Percentiles rank a stretch among this genome's conserved stretches.
These are phyloP conservation scores for Capsicum baccatum DNA, from an alignment of 257 asterid genomes.

Conservation along the genomic window DNA sequence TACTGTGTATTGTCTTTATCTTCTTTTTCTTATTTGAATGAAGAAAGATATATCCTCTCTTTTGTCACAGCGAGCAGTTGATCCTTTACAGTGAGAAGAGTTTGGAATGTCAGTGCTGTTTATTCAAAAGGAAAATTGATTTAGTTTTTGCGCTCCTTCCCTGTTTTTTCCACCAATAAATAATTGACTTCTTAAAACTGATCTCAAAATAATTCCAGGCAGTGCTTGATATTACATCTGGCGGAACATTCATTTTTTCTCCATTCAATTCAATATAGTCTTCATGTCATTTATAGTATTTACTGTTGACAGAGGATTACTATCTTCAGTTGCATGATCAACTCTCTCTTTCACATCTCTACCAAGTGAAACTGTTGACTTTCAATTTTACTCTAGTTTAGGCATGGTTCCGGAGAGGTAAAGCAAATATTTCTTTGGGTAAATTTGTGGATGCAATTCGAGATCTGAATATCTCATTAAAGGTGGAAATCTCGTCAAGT, in stretches of 20 bases:
- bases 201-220: background rate
- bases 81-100: background rate
- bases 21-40: background rate
- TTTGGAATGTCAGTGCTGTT: slow-evolving; percentile 14
- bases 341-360: slow-evolving; percentile 4
- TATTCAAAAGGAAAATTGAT: slow-evolving; percentile 2
- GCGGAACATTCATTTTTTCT: background rate
- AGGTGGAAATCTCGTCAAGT: slow-evolving; percentile 64
- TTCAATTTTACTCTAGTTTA: slow-evolving; percentile 38
- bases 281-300: background rate
- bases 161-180: background rate
- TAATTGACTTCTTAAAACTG: slow-evolving; percentile 14
- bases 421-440: slow-evolving; percentile 76
- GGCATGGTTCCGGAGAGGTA: slow-evolving; percentile 97
- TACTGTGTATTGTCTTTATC: slow-evolving; percentile 14
- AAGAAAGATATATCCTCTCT: background rate
- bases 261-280: slow-evolving; percentile 11
- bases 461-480: slow-evolving; percentile 67
- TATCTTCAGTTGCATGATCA: slow-evolving; percentile 10
- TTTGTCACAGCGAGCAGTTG: background rate
- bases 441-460: slow-evolving; percentile 64
- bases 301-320: slow-evolving; percentile 8
- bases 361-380: slow-evolving; percentile 23
- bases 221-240: background rate
- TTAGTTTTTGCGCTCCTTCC: background rate